These are phyloP conservation scores for Symbiotaphrina buchneri DNA, from an alignment of 495 filamentous ascomycete genomes.

Conservation along the genomic window DNA sequence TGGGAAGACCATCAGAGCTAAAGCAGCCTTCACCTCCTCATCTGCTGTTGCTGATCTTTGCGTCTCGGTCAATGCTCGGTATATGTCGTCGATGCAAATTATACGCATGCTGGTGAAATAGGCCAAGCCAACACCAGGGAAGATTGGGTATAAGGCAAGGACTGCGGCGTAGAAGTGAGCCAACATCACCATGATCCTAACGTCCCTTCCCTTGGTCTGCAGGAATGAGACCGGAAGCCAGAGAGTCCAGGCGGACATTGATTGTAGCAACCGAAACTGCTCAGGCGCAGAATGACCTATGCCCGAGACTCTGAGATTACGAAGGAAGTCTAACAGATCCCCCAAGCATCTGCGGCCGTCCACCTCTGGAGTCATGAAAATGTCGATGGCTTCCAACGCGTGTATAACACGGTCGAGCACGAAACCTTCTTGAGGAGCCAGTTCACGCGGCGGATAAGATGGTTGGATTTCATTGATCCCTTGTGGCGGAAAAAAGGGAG, in stretches of 20 bases:
- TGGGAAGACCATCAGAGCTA: conserved; percentile 38
- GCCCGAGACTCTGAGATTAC: conserved; percentile 50
- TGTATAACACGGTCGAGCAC: no score
- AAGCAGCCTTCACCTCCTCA: conserved; percentile 22
- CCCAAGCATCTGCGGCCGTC: no score
- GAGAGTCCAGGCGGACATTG: conserved; percentile 79
- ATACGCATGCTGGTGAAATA: conserved; percentile 63
- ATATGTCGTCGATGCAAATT: conserved; percentile 57
- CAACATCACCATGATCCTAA: conserved; percentile 54
- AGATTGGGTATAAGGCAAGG: conserved; percentile 68
- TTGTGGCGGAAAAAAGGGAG: no score
- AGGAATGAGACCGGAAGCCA: conserved; percentile 65
- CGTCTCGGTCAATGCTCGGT: conserved; percentile 25
- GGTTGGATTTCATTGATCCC: no score
- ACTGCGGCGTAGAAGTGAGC: conserved; percentile 83
- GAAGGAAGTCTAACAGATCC: conserved; percentile 67
- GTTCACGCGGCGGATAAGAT: no score
- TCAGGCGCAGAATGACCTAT: conserved; percentile 52
- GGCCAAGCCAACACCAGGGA: conserved; percentile 72
- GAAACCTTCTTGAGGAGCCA: no score
- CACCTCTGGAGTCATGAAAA: no score
- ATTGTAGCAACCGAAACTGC: conserved; percentile 70
- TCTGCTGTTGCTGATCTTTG: conserved; percentile 14
- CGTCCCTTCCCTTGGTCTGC: conserved; percentile 29
- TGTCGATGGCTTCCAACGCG: no score